Evolutionary conservation across 2,329 filamentous ascomycete species (phyloP).

Genomic region (Aspergillus vadensis): DNA sequence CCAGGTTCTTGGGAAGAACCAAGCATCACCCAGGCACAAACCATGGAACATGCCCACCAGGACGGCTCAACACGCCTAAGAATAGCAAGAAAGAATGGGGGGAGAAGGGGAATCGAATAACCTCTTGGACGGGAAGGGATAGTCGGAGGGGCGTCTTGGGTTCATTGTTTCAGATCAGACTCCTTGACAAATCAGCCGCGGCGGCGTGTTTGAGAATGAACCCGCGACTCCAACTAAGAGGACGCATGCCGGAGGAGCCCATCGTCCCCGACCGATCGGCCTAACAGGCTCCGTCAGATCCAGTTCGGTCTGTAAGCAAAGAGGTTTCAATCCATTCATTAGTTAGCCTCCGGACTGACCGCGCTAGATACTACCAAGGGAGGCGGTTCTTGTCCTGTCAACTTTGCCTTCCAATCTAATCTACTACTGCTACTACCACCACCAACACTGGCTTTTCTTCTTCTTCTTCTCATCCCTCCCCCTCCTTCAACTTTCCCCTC

Average conservation of each 20-base stretch:
- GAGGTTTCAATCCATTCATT: background rate
- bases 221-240: background rate
- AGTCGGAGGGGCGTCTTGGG: slow-evolving; percentile 11
- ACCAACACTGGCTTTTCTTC: slow-evolving; percentile 1
- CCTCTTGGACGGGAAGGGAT: slow-evolving; percentile 1
- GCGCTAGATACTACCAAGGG: slow-evolving; percentile 1
- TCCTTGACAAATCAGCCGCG: slow-evolving; percentile 23
- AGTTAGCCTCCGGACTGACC: slow-evolving; percentile 1
- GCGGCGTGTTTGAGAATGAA: slow-evolving; percentile 16
- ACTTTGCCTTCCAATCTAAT: background rate
- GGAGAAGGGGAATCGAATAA: background rate
- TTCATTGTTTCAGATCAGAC: slow-evolving; percentile 25
- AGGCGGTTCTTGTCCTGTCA: background rate
- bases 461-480: background rate
- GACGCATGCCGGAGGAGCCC: slow-evolving; percentile 11
- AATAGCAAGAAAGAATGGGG: slow-evolving; percentile 1
- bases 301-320: slow-evolving; percentile 6
- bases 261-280: slow-evolving; percentile 18
- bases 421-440: background rate
- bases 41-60: slow-evolving; percentile 8
- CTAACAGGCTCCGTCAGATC: slow-evolving; percentile 11
- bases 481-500: slow-evolving; percentile 1
- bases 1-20: background rate
- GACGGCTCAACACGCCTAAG: slow-evolving; percentile 8
- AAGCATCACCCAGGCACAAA: background rate